These are phyloP conservation scores for Aspergillus nidulans DNA, from an alignment of 495 filamentous ascomycete species.

Conservation along the genomic window DNA sequence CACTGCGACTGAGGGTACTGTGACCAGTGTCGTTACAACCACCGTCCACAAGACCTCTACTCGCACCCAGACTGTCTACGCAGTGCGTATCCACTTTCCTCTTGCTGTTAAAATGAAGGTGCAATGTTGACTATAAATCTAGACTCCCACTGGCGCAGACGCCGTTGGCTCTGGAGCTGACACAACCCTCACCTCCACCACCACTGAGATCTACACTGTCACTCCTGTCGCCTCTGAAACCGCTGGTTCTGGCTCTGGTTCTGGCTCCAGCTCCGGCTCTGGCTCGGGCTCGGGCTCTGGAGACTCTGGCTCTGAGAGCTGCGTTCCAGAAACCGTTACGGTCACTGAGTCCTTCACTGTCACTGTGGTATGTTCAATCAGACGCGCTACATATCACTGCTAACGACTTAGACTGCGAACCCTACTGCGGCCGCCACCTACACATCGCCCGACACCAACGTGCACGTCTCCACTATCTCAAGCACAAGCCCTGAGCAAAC, in stretches of 20 bases:
- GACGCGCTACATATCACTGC: neutral
- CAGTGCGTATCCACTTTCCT: slow-evolving; percentile 26
- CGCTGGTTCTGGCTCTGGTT: slow-evolving; percentile 2
- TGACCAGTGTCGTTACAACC: slow-evolving; percentile 52
- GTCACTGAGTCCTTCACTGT: slow-evolving; percentile 28
- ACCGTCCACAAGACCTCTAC: slow-evolving; percentile 49
- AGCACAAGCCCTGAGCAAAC: slow-evolving; percentile 8
- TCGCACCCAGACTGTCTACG: slow-evolving; percentile 33
- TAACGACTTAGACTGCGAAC: slow-evolving; percentile 15
- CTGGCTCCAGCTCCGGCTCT: neutral
- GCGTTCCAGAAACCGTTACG: slow-evolving; percentile 37
- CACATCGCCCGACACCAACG: slow-evolving; percentile 11
- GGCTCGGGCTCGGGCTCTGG: neutral
- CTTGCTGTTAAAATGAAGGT: neutral
- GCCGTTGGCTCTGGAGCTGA: slow-evolving; percentile 1
- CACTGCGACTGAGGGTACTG: slow-evolving; percentile 52
- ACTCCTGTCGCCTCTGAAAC: slow-evolving; percentile 24
- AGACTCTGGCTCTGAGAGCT: slow-evolving; percentile 10
- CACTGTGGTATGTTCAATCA: slow-evolving; percentile 36
- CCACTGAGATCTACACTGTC: slow-evolving; percentile 22
- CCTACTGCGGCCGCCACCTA: slow-evolving; percentile 14
- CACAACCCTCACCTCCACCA: slow-evolving; percentile 20
- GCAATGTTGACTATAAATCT: neutral
- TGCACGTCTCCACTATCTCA: slow-evolving; percentile 11
- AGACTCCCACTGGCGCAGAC: slow-evolving; percentile 1